Conservation (phyloP, 2,329 filamentous ascomycete species). For the Metarhizium sp. region DNA sequence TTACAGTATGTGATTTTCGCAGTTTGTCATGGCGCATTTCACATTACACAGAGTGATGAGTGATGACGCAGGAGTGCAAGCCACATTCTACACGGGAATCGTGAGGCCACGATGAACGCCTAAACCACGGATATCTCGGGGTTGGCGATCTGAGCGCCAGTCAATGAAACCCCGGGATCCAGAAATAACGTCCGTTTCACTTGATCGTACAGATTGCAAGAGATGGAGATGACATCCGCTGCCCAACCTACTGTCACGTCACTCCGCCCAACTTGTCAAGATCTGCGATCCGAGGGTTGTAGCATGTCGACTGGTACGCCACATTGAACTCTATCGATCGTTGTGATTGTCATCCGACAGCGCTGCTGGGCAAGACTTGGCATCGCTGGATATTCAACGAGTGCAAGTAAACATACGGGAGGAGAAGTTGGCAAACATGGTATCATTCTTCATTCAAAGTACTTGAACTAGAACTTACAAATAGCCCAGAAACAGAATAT, state of each 20-base stretch:
- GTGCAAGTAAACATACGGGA: background rate
- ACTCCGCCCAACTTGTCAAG: background rate
- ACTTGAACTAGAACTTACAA: background rate
- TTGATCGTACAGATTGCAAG: background rate
- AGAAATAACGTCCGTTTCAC: background rate
- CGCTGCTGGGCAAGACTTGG: background rate
- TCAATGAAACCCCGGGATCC: background rate
- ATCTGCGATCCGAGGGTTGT: background rate
- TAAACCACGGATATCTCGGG: background rate
- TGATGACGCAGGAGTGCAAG: too few relatives aligned
- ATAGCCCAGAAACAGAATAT: background rate
- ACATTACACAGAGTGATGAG: too few relatives aligned
- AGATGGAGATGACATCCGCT: background rate
- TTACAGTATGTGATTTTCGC: too few relatives aligned
- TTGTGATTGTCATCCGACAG: background rate
- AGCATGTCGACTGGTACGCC: background rate
- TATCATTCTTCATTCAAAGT: conserved; percentile 1
- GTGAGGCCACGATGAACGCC: background rate
- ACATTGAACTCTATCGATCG: background rate
- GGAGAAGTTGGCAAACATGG: background rate
- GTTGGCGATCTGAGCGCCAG: background rate
- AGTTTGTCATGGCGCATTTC: too few relatives aligned
- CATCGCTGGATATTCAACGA: background rate
- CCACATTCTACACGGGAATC: background rate
- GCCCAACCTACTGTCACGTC: background rate